Base-by-base conservation (phyloP, 371 early-diverging fungal genomes). In the Dinochytrium kinnereticum region DNA sequence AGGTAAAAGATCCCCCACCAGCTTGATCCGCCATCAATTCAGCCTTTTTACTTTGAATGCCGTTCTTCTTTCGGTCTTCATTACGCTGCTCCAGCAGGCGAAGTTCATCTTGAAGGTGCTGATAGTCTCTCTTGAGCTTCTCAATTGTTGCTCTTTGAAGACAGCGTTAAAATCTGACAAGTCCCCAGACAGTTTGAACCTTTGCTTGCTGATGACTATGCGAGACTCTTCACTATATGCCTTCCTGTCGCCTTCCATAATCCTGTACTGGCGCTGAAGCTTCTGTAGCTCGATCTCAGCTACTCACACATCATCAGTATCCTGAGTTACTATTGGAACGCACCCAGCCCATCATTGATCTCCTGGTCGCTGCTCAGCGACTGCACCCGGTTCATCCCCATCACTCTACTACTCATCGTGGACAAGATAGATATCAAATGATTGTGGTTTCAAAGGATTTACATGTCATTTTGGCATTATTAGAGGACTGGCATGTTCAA, bases 161-260 rank as follows among this genome's bases (percentile, higher is more conserved):
- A 34, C 7, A 55, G 15, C 30, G 30, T 37, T 33, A 7, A 34
- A 3, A 10, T 15, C 24, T 3, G 1, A 2, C 44, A 30, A 51
- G 44, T 40, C 24, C 3, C 15, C 24, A 15, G 17, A 10, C 37
- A 31, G 49, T 1, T 1, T 36, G 31, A 59, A 87, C 87, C 86
- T 72, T 73, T 88, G 89, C 70, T 86, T 87, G 21, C 79, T 77
- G 51, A 88, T 82, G 10, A 85, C 73, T 24, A 85, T 50, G 31
- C 86, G 68, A 1, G 86, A 83, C 67, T 87, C 87, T 67, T 88
- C 89, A 67, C 82, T 80, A 78, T 87, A 87, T 1, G 87, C 83
- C 67, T 87, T 87, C 24, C 89, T 74, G 64, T 88, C 89, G 37
- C 86, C 86, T 61, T 88, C 89, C 89, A 88, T 87, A 71, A 86